Evolutionary conservation across 2,329 filamentous ascomycete genomes (phyloP).

Genomic region (Cucurbitaria berberidis): DNA sequence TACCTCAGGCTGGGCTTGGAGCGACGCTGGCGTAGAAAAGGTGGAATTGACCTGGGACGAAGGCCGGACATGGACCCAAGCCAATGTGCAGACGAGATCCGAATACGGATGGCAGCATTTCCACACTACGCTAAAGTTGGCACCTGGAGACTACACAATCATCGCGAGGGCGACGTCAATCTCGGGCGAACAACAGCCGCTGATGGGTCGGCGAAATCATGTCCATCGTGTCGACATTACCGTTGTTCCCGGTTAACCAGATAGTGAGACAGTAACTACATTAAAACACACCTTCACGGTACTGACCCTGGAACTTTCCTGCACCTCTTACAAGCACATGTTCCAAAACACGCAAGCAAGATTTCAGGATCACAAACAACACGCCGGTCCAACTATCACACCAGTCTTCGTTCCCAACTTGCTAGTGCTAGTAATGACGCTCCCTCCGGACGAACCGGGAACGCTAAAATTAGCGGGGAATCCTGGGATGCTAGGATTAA

Average conservation of each 20-base stretch:
- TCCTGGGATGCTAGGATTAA: neutral
- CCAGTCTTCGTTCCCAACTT: neutral
- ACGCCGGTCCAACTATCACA: neutral
- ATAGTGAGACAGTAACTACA: neutral
- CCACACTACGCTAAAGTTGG: neutral
- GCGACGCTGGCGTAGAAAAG: conserved; percentile 17
- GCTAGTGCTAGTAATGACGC: neutral
- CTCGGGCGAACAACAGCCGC: conserved; percentile 22
- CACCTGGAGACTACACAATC: neutral
- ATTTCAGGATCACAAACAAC: neutral
- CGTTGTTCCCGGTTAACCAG: conserved; percentile 1
- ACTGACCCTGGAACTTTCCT: too few relatives aligned
- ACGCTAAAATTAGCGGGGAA: neutral
- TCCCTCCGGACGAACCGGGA: neutral
- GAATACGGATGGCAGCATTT: conserved; percentile 16
- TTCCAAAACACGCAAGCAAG: neutral
- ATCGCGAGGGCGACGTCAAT: conserved; percentile 15
- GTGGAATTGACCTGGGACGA: conserved; percentile 29
- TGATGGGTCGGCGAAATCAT: conserved; percentile 28
- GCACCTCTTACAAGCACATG: neutral
- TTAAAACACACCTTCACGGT: too few relatives aligned
- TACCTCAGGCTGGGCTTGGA: conserved; percentile 39
- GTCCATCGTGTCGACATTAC: conserved; percentile 25
- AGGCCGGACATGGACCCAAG: conserved; percentile 11
- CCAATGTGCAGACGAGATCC: conserved; percentile 4